Percentiles rank a stretch among this genome's conserved stretches.
Conservation (phyloP, 164 flowering plant species). For the Saururus chinensis region DNA sequence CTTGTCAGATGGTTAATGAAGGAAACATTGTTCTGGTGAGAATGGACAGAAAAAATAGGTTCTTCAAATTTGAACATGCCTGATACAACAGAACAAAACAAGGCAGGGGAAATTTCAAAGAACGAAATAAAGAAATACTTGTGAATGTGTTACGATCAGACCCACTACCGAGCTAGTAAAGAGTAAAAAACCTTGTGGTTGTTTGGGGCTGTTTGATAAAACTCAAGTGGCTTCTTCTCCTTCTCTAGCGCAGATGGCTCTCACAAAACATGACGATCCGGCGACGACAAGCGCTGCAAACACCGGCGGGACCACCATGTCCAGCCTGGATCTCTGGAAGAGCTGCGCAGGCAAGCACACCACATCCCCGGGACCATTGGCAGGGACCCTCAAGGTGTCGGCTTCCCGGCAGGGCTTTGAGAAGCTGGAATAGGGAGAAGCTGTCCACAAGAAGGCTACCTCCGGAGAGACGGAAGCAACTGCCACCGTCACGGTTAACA, state of each 20-base stretch:
- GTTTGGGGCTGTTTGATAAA: too few relatives aligned
- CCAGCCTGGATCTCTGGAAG: slow-evolving; percentile 31
- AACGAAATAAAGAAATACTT: too few relatives aligned
- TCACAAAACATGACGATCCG: slow-evolving; percentile 39
- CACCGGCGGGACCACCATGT: slow-evolving; percentile 51
- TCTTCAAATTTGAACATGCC: too few relatives aligned
- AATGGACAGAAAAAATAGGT: too few relatives aligned
- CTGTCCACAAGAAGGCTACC: slow-evolving; percentile 22
- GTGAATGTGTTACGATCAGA: too few relatives aligned
- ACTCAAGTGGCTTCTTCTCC: background rate
- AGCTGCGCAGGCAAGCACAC: slow-evolving; percentile 43
- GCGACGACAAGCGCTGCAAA: slow-evolving; percentile 57
- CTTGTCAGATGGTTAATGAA: too few relatives aligned
- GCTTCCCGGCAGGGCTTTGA: slow-evolving; percentile 8
- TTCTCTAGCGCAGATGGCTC: slow-evolving; percentile 34
- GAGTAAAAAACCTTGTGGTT: too few relatives aligned
- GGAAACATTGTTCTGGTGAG: too few relatives aligned
- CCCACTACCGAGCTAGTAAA: too few relatives aligned
- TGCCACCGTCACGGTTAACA: slow-evolving; percentile 19
- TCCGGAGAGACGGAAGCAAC: slow-evolving; percentile 26
- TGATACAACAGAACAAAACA: too few relatives aligned
- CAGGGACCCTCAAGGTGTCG: slow-evolving; percentile 30
- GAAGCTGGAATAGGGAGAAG: slow-evolving; percentile 18
- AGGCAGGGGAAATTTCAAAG: too few relatives aligned
- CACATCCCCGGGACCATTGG: slow-evolving; percentile 43